Percentiles rank a stretch among this genome's conserved stretches.
Conservation (phyloP, 2,329 filamentous ascomycete species). For the Teratosphaeria destructans region DNA sequence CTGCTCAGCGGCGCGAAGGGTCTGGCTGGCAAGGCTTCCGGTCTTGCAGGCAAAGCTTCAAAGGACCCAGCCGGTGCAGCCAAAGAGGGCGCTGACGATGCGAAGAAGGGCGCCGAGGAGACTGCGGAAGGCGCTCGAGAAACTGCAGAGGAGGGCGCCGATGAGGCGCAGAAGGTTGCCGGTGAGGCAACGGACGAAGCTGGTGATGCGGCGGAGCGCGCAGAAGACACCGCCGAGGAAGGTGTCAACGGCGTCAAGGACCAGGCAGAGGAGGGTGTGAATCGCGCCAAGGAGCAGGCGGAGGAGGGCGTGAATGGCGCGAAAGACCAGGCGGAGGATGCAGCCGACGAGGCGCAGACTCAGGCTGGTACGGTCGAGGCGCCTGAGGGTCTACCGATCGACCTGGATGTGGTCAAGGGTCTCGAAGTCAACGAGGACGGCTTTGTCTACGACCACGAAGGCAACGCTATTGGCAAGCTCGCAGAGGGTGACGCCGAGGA, state of each 20-base stretch:
- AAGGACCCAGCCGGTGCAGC: constrained; percentile 22
- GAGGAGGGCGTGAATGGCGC: constrained; percentile 22
- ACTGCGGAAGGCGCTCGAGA: constrained; percentile 21
- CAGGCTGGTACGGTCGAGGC: constrained; percentile 5
- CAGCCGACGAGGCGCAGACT: constrained; percentile 14
- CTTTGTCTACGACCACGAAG: constrained; percentile 41
- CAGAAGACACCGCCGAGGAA: constrained; percentile 15
- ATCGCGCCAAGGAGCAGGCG: constrained; percentile 17
- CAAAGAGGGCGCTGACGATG: constrained; percentile 14
- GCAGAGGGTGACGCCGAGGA: constrained; percentile 44
- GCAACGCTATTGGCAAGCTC: constrained; percentile 39
- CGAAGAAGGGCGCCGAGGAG: constrained; percentile 16
- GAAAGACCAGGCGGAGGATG: constrained; percentile 15
- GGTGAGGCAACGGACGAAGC: constrained; percentile 23
- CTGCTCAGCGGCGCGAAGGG: constrained; percentile 35
- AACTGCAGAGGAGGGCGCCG: constrained; percentile 21
- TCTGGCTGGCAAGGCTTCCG: constrained; percentile 37
- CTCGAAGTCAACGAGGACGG: constrained; percentile 46
- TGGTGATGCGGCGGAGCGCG: constrained; percentile 22
- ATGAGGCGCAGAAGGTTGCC: constrained; percentile 22
- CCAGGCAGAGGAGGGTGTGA: constrained; percentile 1
- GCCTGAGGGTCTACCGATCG: constrained; percentile 29
- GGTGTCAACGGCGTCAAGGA: constrained; percentile 9
- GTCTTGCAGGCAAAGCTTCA: constrained; percentile 32
- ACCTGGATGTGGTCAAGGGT: constrained; percentile 39